Evolutionary conservation across 352 stramenopile species (phyloP).

Genomic region (Globisporangium okanoganense): DNA sequence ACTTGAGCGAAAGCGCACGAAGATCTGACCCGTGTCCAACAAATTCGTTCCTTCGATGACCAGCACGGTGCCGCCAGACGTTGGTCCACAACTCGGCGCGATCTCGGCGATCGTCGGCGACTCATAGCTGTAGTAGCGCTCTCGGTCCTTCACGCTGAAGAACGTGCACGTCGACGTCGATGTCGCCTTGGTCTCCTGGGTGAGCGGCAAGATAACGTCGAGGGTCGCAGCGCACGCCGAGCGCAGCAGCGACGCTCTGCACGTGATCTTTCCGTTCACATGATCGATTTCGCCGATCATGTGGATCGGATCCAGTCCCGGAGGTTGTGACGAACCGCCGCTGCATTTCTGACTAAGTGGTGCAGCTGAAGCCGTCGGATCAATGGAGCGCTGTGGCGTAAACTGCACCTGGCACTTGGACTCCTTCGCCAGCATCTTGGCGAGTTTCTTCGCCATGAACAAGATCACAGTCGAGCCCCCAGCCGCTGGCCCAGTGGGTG

Average conservation of each 20-base stretch:
- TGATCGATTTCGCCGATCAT: conserved; percentile 56
- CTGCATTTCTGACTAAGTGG: conserved; percentile 11
- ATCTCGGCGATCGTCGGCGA: conserved; percentile 62
- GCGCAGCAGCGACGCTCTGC: conserved; percentile 48
- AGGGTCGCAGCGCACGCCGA: conserved; percentile 33
- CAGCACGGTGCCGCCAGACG: conserved; percentile 43
- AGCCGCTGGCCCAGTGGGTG: conserved; percentile 51
- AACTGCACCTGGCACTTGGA: conserved; percentile 62
- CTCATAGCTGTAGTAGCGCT: conserved; percentile 68
- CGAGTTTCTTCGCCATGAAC: conserved; percentile 45
- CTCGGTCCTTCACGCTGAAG: conserved; percentile 41
- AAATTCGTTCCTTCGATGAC: conserved; percentile 61
- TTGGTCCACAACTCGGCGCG: conserved; percentile 52
- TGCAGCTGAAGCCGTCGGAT: neutral
- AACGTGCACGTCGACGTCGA: conserved; percentile 16
- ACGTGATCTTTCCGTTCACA: conserved; percentile 33
- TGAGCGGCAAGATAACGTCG: conserved; percentile 41
- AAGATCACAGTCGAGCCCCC: conserved; percentile 58
- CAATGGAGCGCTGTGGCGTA: conserved; percentile 22
- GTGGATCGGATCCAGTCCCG: conserved; percentile 27
- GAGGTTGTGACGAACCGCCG: conserved; percentile 10
- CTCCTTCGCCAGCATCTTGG: conserved; percentile 48
- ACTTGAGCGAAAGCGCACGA: conserved; percentile 64
- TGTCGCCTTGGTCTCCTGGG: conserved; percentile 15
- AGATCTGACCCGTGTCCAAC: conserved; percentile 72